Evolutionary conservation across 352 stramenopile species (phyloP).

Genomic region (Globisporangium paroecandrum): DNA sequence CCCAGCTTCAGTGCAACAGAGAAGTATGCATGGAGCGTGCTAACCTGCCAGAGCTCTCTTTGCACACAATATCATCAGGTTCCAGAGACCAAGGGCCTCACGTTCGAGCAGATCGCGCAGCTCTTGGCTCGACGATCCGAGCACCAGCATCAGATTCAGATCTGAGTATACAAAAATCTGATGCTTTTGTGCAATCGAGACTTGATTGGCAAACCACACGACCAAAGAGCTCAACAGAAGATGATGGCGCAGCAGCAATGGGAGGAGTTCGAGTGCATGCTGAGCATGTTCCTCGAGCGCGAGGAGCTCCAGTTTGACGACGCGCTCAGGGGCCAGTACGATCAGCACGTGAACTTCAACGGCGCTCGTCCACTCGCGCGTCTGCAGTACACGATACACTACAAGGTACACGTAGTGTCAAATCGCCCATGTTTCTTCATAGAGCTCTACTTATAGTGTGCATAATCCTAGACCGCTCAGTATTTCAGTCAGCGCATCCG

Average conservation of each 20-base stretch:
- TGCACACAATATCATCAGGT: constrained; percentile 25
- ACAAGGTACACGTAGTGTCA: constrained; percentile 23
- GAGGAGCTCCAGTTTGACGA: constrained; percentile 45
- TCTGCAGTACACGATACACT: constrained; percentile 47
- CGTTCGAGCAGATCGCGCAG: constrained; percentile 61
- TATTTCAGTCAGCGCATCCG: not conserved
- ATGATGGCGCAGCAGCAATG: constrained; percentile 31
- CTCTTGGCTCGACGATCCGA: constrained; percentile 28
- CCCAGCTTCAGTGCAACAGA: not conserved
- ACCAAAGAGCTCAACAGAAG: not conserved
- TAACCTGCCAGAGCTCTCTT: not conserved
- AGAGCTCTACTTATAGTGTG: not conserved
- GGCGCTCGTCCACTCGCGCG: constrained; percentile 10
- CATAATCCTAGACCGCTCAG: not conserved
- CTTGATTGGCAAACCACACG: not conserved
- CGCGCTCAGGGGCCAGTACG: constrained; percentile 26
- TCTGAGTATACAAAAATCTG: not conserved
- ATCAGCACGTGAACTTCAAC: constrained; percentile 13
- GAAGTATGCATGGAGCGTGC: not conserved
- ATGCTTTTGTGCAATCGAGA: not conserved
- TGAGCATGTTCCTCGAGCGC: constrained; percentile 60
- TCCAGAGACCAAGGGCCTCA: constrained; percentile 57
- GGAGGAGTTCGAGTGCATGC: constrained; percentile 75
- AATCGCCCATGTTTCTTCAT: not conserved
- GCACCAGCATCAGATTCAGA: constrained; percentile 4